Conservation (phyloP, 306 rosid species). For the Bauhinia variegata region DNA sequence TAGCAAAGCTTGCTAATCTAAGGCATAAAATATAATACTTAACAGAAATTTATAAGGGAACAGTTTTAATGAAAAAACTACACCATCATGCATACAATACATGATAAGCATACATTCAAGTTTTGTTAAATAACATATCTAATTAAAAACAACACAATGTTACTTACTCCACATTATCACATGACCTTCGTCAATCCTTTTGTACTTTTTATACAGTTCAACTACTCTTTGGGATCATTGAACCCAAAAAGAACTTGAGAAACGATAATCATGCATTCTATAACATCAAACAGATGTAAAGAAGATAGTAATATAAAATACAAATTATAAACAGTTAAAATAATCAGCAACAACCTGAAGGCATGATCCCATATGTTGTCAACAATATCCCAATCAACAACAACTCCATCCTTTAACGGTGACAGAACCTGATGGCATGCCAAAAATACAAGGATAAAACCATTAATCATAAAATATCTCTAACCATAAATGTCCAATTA, state of each 20-base stretch:
- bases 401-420: conserved; percentile 85
- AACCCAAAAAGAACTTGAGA: neutral
- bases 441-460: conserved; percentile 9
- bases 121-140: too few relatives aligned
- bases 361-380: conserved; percentile 99
- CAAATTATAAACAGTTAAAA: conserved; percentile 18
- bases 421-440: conserved; percentile 67
- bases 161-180: neutral
- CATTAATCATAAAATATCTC: neutral
- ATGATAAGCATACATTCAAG: too few relatives aligned
- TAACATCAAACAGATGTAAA: conserved; percentile 6
- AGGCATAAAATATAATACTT: conserved; percentile 1
- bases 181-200: neutral
- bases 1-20: too few relatives aligned
- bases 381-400: conserved; percentile 96
- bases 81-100: neutral
- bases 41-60: neutral
- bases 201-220: neutral
- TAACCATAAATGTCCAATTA: conserved; percentile 1
- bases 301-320: conserved; percentile 7
- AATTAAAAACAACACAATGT: too few relatives aligned
- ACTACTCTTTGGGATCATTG: conserved; percentile 9
- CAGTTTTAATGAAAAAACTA: neutral
- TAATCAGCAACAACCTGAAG: conserved; percentile 60
- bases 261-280: conserved; percentile 11